Base-by-base conservation (phyloP, 768 basidiomycete species). In the Tylopilus sp. region DNA sequence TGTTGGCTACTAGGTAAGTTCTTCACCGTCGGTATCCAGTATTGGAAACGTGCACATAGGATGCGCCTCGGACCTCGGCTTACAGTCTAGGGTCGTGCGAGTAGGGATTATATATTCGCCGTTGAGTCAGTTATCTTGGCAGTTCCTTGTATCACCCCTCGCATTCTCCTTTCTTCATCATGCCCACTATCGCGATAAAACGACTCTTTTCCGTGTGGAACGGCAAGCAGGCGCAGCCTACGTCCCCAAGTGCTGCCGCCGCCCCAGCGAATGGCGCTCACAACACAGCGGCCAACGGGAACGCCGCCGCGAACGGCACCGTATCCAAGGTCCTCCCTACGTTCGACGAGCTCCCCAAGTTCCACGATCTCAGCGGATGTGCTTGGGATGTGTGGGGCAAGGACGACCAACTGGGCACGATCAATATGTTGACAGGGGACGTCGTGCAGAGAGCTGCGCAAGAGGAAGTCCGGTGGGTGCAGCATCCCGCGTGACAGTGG, bases 321-420 rank as follows among this genome's bases (percentile, higher is more conserved):
- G n/a, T n/a, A 9, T 5, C 36, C 51, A 57, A 75, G 26, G 70
- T 69, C 12, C 58, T 73, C 11, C 75, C 75, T 3, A 65, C 65
- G 8, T 76, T 83, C 66, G 75, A 82, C 73, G 71, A 79, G 70
- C 61, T 77, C 59, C 68, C 75, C 63, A 46, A 52, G 28, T 75
- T 74, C 54, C 65, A 73, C 46, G 62, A 73, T 30, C 69, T 74
- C 56, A 60, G 57, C 8, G 85, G 85, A 10, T 86, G 85, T 49
- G 85, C 85, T 3, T 87, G 85, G 85, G 73, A 72, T 4, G 73
- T 86, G 10, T 86, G 83, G 83, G 84, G 84, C 22, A 66, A 74
- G 33, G 77, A 80, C 18, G 85, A 87, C 54, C 72, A 86, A 58
- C 71, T 86, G 18, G 85, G 85, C 2, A 86, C 83, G 6, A 71